Evolutionary conservation across 2,329 filamentous ascomycete species (phyloP).

Genomic region (Curvularia verruculosa): DNA sequence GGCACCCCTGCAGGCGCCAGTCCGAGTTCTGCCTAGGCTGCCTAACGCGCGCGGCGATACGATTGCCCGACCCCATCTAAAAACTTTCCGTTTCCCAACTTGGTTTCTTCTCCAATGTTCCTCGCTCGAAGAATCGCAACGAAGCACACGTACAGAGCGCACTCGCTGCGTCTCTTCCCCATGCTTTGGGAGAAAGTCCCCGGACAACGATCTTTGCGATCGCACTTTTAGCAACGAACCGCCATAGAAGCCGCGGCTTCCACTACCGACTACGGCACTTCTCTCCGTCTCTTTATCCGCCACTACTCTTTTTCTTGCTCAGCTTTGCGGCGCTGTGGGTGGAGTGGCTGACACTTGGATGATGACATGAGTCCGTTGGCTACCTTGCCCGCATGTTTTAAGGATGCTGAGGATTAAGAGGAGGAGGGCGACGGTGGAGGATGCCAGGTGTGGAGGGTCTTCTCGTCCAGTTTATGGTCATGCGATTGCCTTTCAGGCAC

Average conservation of each 20-base stretch:
- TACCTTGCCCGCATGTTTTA: constrained; percentile 41
- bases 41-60: constrained; percentile 28
- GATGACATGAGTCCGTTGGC: constrained; percentile 87
- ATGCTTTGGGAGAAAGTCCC: constrained; percentile 99
- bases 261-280: constrained; percentile 52
- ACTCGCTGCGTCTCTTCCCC: constrained; percentile 41
- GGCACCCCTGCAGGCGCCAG: constrained; percentile 39
- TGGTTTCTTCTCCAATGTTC: constrained; percentile 63
- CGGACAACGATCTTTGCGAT: constrained; percentile 73
- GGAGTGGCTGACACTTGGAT: constrained; percentile 65
- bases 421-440: constrained; percentile 35
- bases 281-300: constrained; percentile 58
- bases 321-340: constrained; percentile 28
- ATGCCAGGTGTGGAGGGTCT: constrained; percentile 56
- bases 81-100: constrained; percentile 26
- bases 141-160: constrained; percentile 90
- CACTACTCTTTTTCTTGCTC: constrained; percentile 56
- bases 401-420: constrained; percentile 34
- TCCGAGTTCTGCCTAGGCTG: constrained; percentile 35
- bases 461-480: constrained; percentile 96
- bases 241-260: constrained; percentile 98
- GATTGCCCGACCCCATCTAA: constrained; percentile 24
- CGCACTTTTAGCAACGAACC: constrained; percentile 92
- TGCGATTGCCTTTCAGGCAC: constrained; percentile 78
- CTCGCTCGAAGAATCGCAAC: constrained; percentile 99